These are phyloP conservation scores for Nitzschia palea DNA, from an alignment of 108 stramenopile genomes.

Conservation along the genomic window DNA sequence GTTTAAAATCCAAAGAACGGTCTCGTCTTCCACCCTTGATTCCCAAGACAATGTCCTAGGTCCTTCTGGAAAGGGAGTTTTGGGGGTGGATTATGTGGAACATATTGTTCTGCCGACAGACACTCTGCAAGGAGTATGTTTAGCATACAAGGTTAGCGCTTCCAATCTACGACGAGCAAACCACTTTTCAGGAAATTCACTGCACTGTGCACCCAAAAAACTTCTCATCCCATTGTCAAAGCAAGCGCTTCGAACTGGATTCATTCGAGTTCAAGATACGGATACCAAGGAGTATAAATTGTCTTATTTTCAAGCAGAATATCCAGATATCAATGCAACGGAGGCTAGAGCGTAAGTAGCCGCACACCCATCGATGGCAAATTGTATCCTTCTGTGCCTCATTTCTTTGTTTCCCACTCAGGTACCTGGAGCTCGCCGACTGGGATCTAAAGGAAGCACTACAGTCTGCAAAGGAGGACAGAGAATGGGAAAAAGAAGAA, in stretches of 20 bases:
- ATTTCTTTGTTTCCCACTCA: conserved; percentile 6
- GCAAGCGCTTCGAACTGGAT: conserved; percentile 45
- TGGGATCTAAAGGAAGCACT: conserved; percentile 82
- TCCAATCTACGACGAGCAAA: conserved; percentile 67
- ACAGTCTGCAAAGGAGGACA: conserved; percentile 66
- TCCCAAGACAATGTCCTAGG: conserved; percentile 46
- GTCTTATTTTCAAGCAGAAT: conserved; percentile 72
- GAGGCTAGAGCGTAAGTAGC: conserved; percentile 70
- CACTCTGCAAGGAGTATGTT: conserved; percentile 81
- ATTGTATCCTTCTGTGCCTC: neutral
- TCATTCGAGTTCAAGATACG: conserved; percentile 79
- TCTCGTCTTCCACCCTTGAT: conserved; percentile 44
- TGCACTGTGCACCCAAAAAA: conserved; percentile 80
- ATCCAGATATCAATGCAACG: conserved; percentile 47
- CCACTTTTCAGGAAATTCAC: conserved; percentile 73
- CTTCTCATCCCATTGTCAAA: conserved; percentile 68
- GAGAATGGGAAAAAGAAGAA: conserved; percentile 62
- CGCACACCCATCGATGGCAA: neutral
- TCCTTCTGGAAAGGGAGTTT: conserved; percentile 48
- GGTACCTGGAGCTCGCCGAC: conserved; percentile 71
- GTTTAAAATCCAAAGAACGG: conserved; percentile 47
- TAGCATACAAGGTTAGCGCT: conserved; percentile 78
- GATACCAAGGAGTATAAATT: conserved; percentile 82
- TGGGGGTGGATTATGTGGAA: conserved; percentile 73
- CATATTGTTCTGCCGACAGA: conserved; percentile 85